These are phyloP conservation scores for Candida corydali DNA, from an alignment of 805 yeast genomes.

Conservation along the genomic window DNA sequence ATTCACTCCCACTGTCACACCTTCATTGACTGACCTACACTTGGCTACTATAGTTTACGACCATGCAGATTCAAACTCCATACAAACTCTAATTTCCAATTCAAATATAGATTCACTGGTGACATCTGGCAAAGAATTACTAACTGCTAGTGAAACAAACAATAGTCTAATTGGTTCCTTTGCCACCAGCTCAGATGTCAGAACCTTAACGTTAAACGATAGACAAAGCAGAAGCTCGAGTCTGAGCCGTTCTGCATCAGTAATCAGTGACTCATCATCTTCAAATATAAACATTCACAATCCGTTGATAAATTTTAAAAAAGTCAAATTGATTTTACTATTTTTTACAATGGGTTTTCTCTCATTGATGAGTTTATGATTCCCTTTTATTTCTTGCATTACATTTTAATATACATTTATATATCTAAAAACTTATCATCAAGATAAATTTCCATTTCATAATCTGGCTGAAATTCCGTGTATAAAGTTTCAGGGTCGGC, in stretches of 20 bases:
- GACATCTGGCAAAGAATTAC: no score
- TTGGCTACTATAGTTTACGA: constrained; percentile 1
- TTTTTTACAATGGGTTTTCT: background rate
- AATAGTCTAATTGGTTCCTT: background rate
- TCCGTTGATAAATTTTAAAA: background rate
- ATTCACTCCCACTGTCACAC: constrained; percentile 4
- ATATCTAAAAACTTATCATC: constrained; percentile 9
- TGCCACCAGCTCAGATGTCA: constrained; percentile 3
- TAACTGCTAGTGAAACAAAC: background rate
- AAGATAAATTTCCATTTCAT: constrained; percentile 28
- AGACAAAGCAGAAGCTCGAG: background rate
- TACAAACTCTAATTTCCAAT: background rate
- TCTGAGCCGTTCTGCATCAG: background rate
- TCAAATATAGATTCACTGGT: no score
- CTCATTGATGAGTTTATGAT: background rate
- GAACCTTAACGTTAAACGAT: constrained; percentile 1
- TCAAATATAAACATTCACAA: background rate
- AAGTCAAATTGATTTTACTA: background rate
- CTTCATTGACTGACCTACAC: constrained; percentile 5
- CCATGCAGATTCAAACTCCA: background rate
- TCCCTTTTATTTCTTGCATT: no score
- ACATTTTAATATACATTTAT: background rate
- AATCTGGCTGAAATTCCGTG: constrained; percentile 71
- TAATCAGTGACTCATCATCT: background rate
- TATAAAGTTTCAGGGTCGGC: constrained; percentile 68